These are phyloP conservation scores for Suillus paluster DNA, from an alignment of 768 basidiomycete genomes.

Conservation along the genomic window DNA sequence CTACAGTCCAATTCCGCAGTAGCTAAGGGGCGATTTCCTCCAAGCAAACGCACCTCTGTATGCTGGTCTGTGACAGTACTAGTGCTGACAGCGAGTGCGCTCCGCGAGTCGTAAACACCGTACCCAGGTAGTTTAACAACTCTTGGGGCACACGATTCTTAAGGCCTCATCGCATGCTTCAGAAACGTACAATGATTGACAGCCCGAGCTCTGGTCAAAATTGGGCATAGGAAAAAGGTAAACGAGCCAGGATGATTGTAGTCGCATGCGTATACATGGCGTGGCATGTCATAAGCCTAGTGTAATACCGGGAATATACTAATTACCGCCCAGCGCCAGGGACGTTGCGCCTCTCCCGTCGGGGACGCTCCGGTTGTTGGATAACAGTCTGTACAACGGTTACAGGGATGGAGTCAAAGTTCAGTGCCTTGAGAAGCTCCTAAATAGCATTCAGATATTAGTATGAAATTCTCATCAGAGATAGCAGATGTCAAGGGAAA, in stretches of 20 bases:
- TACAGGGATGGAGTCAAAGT: conserved; percentile 87
- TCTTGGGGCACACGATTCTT: background rate
- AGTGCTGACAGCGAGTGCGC: too few relatives aligned
- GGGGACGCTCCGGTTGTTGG: conserved; percentile 70
- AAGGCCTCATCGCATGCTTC: background rate
- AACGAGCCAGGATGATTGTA: background rate
- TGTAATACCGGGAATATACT: conserved; percentile 10
- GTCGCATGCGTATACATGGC: conserved; percentile 18
- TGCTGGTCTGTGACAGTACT: too few relatives aligned
- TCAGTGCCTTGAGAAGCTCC: conserved; percentile 89
- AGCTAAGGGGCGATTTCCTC: too few relatives aligned
- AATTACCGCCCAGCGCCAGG: conserved; percentile 74
- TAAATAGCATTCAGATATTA: conserved; percentile 30
- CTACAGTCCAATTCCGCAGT: too few relatives aligned
- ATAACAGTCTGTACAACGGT: conserved; percentile 68
- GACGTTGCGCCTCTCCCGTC: conserved; percentile 78
- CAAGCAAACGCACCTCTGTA: too few relatives aligned
- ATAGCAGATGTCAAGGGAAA: conserved; percentile 5
- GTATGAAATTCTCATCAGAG: background rate
- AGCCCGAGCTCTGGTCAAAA: background rate
- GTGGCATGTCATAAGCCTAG: conserved; percentile 15
- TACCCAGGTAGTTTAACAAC: background rate
- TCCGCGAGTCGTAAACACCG: too few relatives aligned
- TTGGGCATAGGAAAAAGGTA: conserved; percentile 1
- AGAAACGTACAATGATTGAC: too few relatives aligned